Evolutionary conservation across 202 grass and related monocot species (phyloP).

Genomic region (Zizania palustris): DNA sequence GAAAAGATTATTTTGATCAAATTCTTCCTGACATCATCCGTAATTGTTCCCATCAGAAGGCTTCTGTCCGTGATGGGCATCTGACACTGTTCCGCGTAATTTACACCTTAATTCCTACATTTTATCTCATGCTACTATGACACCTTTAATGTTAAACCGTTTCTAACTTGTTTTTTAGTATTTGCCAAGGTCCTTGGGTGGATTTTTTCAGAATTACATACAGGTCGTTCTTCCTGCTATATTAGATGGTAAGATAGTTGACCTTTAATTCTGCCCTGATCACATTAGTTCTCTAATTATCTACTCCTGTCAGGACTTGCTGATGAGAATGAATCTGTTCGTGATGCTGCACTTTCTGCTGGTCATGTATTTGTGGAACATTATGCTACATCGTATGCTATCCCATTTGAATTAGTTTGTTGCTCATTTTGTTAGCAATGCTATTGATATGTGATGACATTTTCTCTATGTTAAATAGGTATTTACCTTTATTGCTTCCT

Average conservation of each 20-base stretch:
- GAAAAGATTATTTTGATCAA: slow-evolving; percentile 83
- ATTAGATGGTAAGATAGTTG: slow-evolving; percentile 81
- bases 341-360: slow-evolving; percentile 91
- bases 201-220: slow-evolving; percentile 89
- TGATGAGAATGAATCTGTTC: slow-evolving; percentile 98
- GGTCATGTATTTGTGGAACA: slow-evolving; percentile 97
- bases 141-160: slow-evolving; percentile 22
- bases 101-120: slow-evolving; percentile 12
- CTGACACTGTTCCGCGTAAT: slow-evolving; percentile 87
- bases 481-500: slow-evolving; percentile 87
- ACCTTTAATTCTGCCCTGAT: slow-evolving; percentile 36
- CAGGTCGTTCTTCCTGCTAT: slow-evolving; percentile 90
- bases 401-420: slow-evolving; percentile 20
- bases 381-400: slow-evolving; percentile 83
- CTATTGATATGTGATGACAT: slow-evolving; percentile 42
- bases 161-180: slow-evolving; percentile 62
- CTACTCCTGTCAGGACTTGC: slow-evolving; percentile 77
- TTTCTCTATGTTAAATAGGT: slow-evolving; percentile 69
- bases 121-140: slow-evolving; percentile 27
- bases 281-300: slow-evolving; percentile 47
- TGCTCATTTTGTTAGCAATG: slow-evolving; percentile 37
- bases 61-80: slow-evolving; percentile 95
- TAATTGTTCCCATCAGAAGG: slow-evolving; percentile 94
- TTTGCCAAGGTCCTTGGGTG: slow-evolving; percentile 90
- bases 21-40: slow-evolving; percentile 95